These are phyloP conservation scores for Arabidopsis suecica DNA, from an alignment of 345 rosid genomes.

Conservation along the genomic window DNA sequence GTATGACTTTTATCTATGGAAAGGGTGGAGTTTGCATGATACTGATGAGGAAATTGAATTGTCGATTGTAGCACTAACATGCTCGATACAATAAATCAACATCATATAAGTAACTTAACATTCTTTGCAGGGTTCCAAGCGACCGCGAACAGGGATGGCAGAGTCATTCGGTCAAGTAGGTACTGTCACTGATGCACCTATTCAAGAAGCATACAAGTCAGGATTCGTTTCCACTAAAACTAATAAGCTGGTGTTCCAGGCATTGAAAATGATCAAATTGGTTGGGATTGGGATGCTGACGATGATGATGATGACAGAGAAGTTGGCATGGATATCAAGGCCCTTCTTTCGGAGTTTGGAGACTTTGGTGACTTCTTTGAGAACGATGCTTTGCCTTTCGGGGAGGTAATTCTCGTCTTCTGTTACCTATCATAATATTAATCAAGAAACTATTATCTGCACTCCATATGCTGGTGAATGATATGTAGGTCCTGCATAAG, in stretches of 20 bases:
- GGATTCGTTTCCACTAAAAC: conserved; percentile 64
- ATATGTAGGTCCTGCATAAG: neutral
- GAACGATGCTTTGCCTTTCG: conserved; percentile 90
- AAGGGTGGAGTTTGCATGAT: conserved; percentile 22
- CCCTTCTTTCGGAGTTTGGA: conserved; percentile 98
- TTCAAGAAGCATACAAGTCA: conserved; percentile 58
- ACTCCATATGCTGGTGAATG: conserved; percentile 28
- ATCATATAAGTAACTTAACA: conserved; percentile 27
- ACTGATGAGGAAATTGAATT: conserved; percentile 24
- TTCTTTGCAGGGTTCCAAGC: conserved; percentile 79
- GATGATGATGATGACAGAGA: conserved; percentile 79
- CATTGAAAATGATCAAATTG: conserved; percentile 70
- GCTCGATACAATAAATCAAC: neutral
- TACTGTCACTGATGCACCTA: conserved; percentile 50
- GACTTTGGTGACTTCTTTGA: conserved; percentile 98
- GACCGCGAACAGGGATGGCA: conserved; percentile 69
- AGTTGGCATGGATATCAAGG: conserved; percentile 84
- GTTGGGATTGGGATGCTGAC: conserved; percentile 81
- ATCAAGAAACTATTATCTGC: neutral
- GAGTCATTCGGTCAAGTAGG: conserved; percentile 75
- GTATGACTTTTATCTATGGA: conserved; percentile 52
- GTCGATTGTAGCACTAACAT: conserved; percentile 5
- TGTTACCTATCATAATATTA: conserved; percentile 10
- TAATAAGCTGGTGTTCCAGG: conserved; percentile 63
- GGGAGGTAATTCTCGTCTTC: conserved; percentile 70